Evolutionary conservation across 495 filamentous ascomycete species (phyloP), one percentile per base, ranked within the genome.

Genomic region (Annulohypoxylon nitens): DNA sequence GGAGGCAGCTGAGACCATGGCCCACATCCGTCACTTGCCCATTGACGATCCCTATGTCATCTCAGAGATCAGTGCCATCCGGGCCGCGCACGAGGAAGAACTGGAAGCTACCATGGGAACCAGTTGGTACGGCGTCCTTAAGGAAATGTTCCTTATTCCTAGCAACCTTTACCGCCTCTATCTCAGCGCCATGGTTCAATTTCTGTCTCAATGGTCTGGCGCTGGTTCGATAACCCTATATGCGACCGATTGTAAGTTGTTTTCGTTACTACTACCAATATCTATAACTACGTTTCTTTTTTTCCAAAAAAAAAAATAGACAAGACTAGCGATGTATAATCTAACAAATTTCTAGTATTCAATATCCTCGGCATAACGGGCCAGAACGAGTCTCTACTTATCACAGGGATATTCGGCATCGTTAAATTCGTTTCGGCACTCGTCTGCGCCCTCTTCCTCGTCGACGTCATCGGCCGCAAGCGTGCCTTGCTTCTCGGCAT

Each of bases 401-500:
- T 90, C 18, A 93, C 89, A 6, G 91, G 86, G 14, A 85, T 93
- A 33, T 93, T 93, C 61, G 91, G 91, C 39, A 85, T 93, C 67
- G 80, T 92, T 76, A 93, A 93, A 68, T 85, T 93, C 63, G 76
- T 86, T 8, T 86, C 90, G 0, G 86, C 90, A 16, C 71, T 93
- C 25, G 50, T 88, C 45, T 92, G 90, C 74, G 90, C 90, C 7
- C 81, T 92, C 11, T 92, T 93, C 84, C 83, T 94, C 16, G 89
- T 94, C 70, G 91, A 94, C 68, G 83, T 91, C 55, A 90, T 93
- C 70, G 91, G 91, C 5, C 90, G 91, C 48, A 91, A 92, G 78
- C 88, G 91, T 34, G 85, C 91, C 1, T 82, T 94, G 0, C 81
- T 90, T 9, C 67, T 89, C 0, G 91, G 92, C 4, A 92, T 92